Conservation (phyloP, 192 early-diverging fungal species). For the Coemansia erecta region DNA sequence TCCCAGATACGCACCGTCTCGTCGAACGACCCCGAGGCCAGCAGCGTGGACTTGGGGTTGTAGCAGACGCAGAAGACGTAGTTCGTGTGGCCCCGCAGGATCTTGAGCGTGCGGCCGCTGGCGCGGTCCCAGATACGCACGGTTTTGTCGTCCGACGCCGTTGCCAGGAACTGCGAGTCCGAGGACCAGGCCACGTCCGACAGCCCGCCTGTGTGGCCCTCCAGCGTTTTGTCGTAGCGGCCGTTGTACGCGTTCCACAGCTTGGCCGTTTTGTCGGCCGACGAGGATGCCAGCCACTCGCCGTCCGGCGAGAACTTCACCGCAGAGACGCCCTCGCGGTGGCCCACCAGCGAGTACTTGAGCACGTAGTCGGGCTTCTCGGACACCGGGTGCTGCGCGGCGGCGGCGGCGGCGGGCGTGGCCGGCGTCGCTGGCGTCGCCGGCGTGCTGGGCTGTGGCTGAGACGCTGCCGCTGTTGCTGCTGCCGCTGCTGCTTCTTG, state of each 20-base stretch:
- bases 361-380: slow-evolving; percentile 80
- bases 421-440: slow-evolving; percentile 23
- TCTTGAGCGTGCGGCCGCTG: slow-evolving; percentile 67
- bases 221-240: slow-evolving; percentile 77
- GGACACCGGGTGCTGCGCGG: slow-evolving; percentile 8
- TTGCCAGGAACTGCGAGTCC: slow-evolving; percentile 85
- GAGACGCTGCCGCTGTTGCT: neutral
- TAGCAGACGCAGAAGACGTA: slow-evolving; percentile 98
- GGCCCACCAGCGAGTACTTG: slow-evolving; percentile 86
- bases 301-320: slow-evolving; percentile 99
- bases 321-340: slow-evolving; percentile 90
- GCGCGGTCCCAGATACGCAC: slow-evolving; percentile 90
- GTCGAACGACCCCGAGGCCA: slow-evolving; percentile 98
- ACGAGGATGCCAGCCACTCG: slow-evolving; percentile 85
- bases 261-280: slow-evolving; percentile 93
- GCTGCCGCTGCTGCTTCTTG: slow-evolving; percentile 1
- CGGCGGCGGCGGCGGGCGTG: slow-evolving; percentile 9
- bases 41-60: slow-evolving; percentile 88
- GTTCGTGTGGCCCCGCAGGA: slow-evolving; percentile 89
- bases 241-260: slow-evolving; percentile 90
- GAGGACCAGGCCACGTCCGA: slow-evolving; percentile 96
- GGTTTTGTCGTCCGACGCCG: slow-evolving; percentile 93
- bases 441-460: slow-evolving; percentile 4
- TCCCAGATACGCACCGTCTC: slow-evolving; percentile 98
- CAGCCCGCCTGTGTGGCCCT: slow-evolving; percentile 89